A percentile compares a stretch with the other conserved stretches of the same genome.
Conservation (phyloP, 2,329 filamentous ascomycete genomes). For the Pezicula rhizophila region DNA sequence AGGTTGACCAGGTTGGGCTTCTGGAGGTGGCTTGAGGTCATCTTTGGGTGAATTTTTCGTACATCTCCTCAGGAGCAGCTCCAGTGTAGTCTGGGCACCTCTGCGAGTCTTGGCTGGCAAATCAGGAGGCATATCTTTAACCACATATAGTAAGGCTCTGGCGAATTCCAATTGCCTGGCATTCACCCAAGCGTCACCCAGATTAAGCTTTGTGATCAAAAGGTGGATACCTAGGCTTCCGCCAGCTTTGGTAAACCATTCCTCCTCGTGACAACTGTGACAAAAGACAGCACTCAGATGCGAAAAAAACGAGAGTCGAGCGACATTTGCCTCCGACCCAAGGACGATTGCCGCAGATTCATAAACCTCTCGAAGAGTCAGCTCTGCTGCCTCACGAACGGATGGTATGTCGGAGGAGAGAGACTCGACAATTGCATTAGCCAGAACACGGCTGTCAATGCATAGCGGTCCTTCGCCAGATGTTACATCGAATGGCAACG, state of each 20-base stretch:
- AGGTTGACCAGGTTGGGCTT: conserved; percentile 49
- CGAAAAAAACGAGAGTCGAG: conserved; percentile 76
- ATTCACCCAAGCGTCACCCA: conserved; percentile 78
- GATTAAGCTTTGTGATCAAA: conserved; percentile 74
- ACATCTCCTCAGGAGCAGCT: conserved; percentile 71
- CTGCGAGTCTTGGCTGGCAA: conserved; percentile 83
- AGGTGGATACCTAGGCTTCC: conserved; percentile 87
- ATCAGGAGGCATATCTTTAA: conserved; percentile 96
- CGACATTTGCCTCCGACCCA: conserved; percentile 64
- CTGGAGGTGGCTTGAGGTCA: conserved; percentile 51
- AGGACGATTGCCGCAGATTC: conserved; percentile 74
- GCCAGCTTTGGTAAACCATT: conserved; percentile 97
- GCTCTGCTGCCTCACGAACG: conserved; percentile 77
- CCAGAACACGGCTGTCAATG: conserved; percentile 80
- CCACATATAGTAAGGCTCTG: conserved; percentile 88
- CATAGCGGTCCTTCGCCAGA: conserved; percentile 82
- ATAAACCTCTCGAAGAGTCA: conserved; percentile 71
- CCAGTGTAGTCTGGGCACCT: conserved; percentile 76
- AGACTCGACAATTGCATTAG: conserved; percentile 84
- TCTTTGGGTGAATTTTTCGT: conserved; percentile 76
- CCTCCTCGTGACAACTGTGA: conserved; percentile 93
- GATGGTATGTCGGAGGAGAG: conserved; percentile 76
- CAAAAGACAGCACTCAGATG: conserved; percentile 80
- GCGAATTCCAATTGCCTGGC: conserved; percentile 83
- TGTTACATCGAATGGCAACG: conserved; percentile 75